Evolutionary conservation across 2,329 filamentous ascomycete species (phyloP).

Genomic region (Alternaria tenuissima): DNA sequence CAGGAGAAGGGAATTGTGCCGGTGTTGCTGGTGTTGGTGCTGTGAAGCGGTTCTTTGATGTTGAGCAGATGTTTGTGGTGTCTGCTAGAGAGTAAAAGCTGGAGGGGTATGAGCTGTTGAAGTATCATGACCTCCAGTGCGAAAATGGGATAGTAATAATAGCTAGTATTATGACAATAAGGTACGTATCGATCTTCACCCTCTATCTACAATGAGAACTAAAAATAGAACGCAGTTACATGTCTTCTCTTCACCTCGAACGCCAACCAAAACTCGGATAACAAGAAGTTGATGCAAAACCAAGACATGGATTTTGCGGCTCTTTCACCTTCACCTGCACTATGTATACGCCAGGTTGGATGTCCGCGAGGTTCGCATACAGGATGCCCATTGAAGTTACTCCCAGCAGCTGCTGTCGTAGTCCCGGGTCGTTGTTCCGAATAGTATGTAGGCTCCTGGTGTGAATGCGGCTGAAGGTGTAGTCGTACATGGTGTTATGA

Average conservation of each 20-base stretch:
- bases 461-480: not conserved
- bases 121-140: not conserved
- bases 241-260: not conserved
- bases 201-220: not conserved
- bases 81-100: conserved; percentile 1
- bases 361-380: not conserved
- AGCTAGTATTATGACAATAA: not conserved
- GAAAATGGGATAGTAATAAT: not conserved
- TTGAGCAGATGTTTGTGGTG: not conserved
- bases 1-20: not conserved
- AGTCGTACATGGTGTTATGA: not conserved
- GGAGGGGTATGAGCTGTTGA: not conserved
- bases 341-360: not conserved
- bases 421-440: not conserved
- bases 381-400: not conserved
- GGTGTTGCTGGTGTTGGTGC: not conserved
- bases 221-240: not conserved
- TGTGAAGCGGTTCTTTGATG: not conserved
- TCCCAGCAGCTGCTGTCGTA: not conserved
- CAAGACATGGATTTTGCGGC: not conserved
- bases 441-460: not conserved
- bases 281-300: not conserved
- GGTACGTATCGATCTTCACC: not conserved
- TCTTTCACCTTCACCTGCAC: not conserved
- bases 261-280: not conserved